phyloP scores from a whole-genome alignment of 1,284 basidiomycete genomes.

The Cryptococcus sp. region DNA sequence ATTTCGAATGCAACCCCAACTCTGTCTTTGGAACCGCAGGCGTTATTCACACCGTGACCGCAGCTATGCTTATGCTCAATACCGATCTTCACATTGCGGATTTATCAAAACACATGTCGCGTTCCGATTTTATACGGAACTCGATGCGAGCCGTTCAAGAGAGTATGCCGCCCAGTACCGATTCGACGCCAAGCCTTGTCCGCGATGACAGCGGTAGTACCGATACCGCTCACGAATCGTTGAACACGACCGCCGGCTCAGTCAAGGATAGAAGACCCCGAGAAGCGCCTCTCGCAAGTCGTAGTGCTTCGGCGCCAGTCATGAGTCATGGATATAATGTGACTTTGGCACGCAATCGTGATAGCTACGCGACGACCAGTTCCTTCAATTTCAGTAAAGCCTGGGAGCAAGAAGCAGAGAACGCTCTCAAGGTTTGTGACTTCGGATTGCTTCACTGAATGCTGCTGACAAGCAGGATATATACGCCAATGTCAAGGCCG shows the following conservation, averaged over 20 bases:
- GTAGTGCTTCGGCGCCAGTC: slow-evolving; percentile 34
- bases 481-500: slow-evolving; percentile 82
- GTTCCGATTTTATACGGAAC: slow-evolving; percentile 88
- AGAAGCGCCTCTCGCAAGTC: slow-evolving; percentile 11
- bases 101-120: slow-evolving; percentile 80
- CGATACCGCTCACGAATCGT: slow-evolving; percentile 15
- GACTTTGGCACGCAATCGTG: slow-evolving; percentile 8
- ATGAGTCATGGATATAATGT: slow-evolving; percentile 16
- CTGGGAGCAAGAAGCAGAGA: slow-evolving; percentile 84
- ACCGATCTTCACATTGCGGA: slow-evolving; percentile 97
- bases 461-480: slow-evolving; percentile 64
- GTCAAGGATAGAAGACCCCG: slow-evolving; percentile 12
- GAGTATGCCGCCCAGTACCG: slow-evolving; percentile 27
- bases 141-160: slow-evolving; percentile 73
- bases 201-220: slow-evolving; percentile 61
- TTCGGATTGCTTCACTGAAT: too few species aligned
- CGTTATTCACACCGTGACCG: slow-evolving; percentile 87
- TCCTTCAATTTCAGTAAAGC: slow-evolving; percentile 35
- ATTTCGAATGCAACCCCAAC: slow-evolving; percentile 82
- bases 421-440: slow-evolving; percentile 65
- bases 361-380: slow-evolving; percentile 32
- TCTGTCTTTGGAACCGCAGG: slow-evolving; percentile 75
- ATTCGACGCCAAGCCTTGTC: slow-evolving; percentile 61
- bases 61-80: slow-evolving; percentile 89
- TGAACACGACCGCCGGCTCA: slow-evolving; percentile 16